Conservation (phyloP, 2,329 filamentous ascomycete genomes). For the Aspergillus hiratsukae region DNA sequence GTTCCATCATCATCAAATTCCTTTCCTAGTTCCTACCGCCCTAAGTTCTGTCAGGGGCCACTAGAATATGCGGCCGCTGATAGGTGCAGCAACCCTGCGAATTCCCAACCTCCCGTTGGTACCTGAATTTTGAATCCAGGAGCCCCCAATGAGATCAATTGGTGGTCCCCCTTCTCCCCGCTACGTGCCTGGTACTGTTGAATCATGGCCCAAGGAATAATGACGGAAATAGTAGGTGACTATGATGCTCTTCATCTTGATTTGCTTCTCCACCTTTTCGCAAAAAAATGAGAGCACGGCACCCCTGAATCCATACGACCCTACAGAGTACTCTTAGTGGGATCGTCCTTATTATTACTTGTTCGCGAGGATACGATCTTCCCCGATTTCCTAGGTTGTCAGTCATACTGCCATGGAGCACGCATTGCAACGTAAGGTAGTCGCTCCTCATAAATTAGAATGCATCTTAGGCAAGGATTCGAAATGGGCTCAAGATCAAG, state of each 20-base stretch:
- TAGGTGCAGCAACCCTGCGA: neutral
- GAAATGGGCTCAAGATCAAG: neutral
- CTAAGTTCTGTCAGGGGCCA: no score
- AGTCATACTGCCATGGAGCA: neutral
- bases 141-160: neutral
- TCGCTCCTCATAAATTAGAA: neutral
- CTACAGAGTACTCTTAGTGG: neutral
- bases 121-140: neutral
- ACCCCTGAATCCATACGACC: no score
- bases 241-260: neutral
- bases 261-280: neutral
- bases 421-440: neutral
- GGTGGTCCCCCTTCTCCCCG: neutral
- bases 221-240: neutral
- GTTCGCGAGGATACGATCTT: neutral
- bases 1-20: neutral
- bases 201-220: neutral
- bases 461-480: neutral
- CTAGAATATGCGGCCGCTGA: neutral
- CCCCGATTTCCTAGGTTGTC: neutral
- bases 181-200: no score
- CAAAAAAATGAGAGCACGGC: neutral
- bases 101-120: neutral
- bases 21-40: no score
- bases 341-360: neutral